phyloP scores from a whole-genome alignment of 495 filamentous ascomycete species.

The Thermothielavioides terrestris region DNA sequence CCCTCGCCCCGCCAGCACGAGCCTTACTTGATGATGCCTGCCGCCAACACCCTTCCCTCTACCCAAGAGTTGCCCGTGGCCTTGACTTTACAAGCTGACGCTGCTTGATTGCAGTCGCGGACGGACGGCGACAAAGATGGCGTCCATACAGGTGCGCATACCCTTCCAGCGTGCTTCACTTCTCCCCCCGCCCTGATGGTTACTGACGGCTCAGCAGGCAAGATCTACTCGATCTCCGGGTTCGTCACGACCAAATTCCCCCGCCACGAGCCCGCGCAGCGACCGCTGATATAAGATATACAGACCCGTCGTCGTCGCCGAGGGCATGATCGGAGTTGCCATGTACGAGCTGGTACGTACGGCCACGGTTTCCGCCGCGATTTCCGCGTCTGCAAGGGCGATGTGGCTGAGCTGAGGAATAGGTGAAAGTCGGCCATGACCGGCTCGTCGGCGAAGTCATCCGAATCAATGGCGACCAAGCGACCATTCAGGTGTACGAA shows the following conservation, averaged over 20 bases:
- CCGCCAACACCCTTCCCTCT: too few relatives aligned
- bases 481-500: slow-evolving; percentile 97
- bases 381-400: slow-evolving; percentile 31
- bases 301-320: slow-evolving; percentile 92
- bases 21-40: too few relatives aligned
- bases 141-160: slow-evolving; percentile 26
- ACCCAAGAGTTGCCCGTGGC: too few relatives aligned
- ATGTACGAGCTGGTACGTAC: slow-evolving; percentile 87
- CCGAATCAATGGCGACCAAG: slow-evolving; percentile 89
- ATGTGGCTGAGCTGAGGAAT: slow-evolving; percentile 33
- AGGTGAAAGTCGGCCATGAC: slow-evolving; percentile 76
- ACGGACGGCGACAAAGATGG: slow-evolving; percentile 33
- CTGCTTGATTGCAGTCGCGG: slow-evolving; percentile 10
- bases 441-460: slow-evolving; percentile 93
- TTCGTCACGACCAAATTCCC: slow-evolving; percentile 32
- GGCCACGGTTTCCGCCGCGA: background rate
- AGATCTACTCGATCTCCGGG: slow-evolving; percentile 78
- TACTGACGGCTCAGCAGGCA: slow-evolving; percentile 40
- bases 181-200: slow-evolving; percentile 8
- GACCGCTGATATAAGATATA: slow-evolving; percentile 20
- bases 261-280: background rate
- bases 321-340: slow-evolving; percentile 97
- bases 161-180: background rate
- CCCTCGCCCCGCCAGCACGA: background rate
- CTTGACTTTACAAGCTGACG: too few relatives aligned